Evolutionary conservation across 768 basidiomycete genomes (phyloP).

Genomic region (Serpula lacrymans): DNA sequence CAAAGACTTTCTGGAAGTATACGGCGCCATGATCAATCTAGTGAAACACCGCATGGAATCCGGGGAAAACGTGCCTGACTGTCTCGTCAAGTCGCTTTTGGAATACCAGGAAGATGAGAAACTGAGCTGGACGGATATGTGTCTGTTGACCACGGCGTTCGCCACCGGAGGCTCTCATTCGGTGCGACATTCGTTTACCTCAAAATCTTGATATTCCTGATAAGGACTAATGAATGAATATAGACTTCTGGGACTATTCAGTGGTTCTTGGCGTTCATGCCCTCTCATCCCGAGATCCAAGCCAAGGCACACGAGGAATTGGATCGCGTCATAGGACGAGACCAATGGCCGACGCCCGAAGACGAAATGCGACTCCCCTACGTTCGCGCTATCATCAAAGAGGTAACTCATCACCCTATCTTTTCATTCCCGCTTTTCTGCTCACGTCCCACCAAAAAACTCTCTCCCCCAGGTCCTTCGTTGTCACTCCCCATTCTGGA

Average conservation of each 20-base stretch:
- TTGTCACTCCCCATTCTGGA: slow-evolving; percentile 35
- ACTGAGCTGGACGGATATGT: slow-evolving; percentile 29
- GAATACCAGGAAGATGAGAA: slow-evolving; percentile 24
- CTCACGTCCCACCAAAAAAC: background rate
- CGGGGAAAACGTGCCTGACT: slow-evolving; percentile 31
- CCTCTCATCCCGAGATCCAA: slow-evolving; percentile 28
- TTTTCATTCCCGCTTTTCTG: too few species aligned
- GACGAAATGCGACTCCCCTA: slow-evolving; percentile 21
- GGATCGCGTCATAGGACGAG: slow-evolving; percentile 32
- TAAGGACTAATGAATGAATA: too few species aligned
- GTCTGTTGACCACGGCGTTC: slow-evolving; percentile 32
- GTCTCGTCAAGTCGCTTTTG: slow-evolving; percentile 31
- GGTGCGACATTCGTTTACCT: slow-evolving; percentile 15
- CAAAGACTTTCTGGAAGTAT: slow-evolving; percentile 24
- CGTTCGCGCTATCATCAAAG: slow-evolving; percentile 31
- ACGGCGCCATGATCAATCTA: slow-evolving; percentile 28
- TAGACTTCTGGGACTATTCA: slow-evolving; percentile 33
- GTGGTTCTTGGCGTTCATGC: slow-evolving; percentile 32
- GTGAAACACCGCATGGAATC: slow-evolving; percentile 25
- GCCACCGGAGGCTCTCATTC: slow-evolving; percentile 34
- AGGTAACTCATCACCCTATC: slow-evolving; percentile 12
- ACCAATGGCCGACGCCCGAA: slow-evolving; percentile 22
- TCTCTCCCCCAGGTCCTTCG: slow-evolving; percentile 14
- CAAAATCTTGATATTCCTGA: background rate
- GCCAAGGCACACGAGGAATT: slow-evolving; percentile 32